Evolutionary conservation across 179 eudicot genomes (phyloP).

Genomic region (Beta corolliflora): DNA sequence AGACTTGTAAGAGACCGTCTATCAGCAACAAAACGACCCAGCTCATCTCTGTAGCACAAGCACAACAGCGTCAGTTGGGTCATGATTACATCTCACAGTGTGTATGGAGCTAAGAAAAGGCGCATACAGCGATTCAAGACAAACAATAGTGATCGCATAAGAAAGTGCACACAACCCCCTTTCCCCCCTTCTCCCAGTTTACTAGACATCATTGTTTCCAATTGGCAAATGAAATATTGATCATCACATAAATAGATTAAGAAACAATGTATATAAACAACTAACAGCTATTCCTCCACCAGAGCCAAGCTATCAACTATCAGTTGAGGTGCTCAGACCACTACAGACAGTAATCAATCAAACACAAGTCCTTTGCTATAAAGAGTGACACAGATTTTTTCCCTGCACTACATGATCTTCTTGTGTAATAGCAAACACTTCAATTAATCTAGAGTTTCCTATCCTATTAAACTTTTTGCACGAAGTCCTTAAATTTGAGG

Average conservation of each 20-base stretch:
- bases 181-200: neutral
- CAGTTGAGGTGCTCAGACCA: neutral
- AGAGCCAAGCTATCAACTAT: neutral
- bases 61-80: conserved; percentile 11
- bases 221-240: neutral
- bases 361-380: neutral
- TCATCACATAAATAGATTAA: neutral
- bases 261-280: too few species aligned
- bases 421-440: neutral
- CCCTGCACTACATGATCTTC: neutral
- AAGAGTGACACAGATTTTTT: neutral
- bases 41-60: conserved; percentile 72
- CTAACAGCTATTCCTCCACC: neutral
- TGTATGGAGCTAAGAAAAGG: neutral
- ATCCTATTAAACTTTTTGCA: neutral
- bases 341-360: neutral
- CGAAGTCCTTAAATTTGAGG: neutral
- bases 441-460: neutral
- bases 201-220: neutral
- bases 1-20: conserved; percentile 72
- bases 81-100: neutral
- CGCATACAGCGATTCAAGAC: neutral
- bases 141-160: neutral
- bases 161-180: neutral
- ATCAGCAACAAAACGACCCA: conserved; percentile 87